Conservation (phyloP, 768 basidiomycete genomes). For the Suillus subluteus region DNA sequence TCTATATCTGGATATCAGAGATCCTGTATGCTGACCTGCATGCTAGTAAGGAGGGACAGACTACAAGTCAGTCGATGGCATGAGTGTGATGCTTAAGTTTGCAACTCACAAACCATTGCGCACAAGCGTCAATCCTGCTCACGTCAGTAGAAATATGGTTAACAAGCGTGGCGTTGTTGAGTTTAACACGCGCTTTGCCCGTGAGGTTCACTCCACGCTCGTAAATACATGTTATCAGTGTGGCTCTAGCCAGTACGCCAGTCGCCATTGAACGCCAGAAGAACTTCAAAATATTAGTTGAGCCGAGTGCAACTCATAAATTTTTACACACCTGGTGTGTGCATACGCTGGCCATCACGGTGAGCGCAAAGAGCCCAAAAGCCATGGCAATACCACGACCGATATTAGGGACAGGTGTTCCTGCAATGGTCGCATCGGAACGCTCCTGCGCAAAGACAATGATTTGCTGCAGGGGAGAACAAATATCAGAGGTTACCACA, state of each 20-base stretch:
- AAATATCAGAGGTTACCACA: neutral
- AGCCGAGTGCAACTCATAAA: neutral
- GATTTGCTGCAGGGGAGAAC: slow-evolving; percentile 43
- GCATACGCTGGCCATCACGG: slow-evolving; percentile 55
- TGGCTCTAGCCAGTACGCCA: slow-evolving; percentile 65
- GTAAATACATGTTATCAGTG: slow-evolving; percentile 73
- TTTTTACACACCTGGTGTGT: slow-evolving; percentile 56
- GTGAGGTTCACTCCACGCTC: slow-evolving; percentile 68
- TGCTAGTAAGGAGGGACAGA: slow-evolving; percentile 33
- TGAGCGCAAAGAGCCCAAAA: slow-evolving; percentile 53
- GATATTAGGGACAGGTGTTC: slow-evolving; percentile 40
- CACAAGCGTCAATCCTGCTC: slow-evolving; percentile 59
- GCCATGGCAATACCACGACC: slow-evolving; percentile 65
- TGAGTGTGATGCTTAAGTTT: neutral
- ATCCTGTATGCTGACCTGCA: slow-evolving; percentile 34
- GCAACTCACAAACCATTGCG: slow-evolving; percentile 72
- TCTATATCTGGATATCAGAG: neutral
- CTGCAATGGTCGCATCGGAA: slow-evolving; percentile 41
- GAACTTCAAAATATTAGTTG: slow-evolving; percentile 42
- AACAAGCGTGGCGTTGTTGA: slow-evolving; percentile 62
- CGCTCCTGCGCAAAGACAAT: slow-evolving; percentile 62
- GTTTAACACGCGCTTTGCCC: slow-evolving; percentile 62
- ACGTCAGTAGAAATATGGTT: slow-evolving; percentile 73
- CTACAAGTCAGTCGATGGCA: neutral
- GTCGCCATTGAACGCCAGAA: slow-evolving; percentile 73